A percentile compares a stretch with the other conserved stretches of the same genome.
Evolutionary conservation across 2,329 filamentous ascomycete genomes (phyloP).

Genomic region (Bipolaris bicolor): DNA sequence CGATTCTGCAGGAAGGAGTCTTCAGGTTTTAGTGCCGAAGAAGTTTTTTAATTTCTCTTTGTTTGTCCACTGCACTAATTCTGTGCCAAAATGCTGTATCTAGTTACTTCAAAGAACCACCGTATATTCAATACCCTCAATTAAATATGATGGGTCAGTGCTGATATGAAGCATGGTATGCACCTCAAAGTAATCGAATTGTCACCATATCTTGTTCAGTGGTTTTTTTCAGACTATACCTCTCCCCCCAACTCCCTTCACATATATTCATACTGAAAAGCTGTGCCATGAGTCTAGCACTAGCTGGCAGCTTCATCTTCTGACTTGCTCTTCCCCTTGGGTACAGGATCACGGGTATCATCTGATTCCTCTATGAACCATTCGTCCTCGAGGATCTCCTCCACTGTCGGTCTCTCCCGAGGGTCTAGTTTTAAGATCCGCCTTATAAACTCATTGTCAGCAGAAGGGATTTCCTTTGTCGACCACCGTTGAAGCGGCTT

Average conservation of each 20-base stretch:
- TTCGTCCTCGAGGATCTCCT: not conserved
- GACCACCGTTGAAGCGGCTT: not conserved
- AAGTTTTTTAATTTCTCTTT: no score
- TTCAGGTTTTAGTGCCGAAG: no score
- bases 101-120: no score
- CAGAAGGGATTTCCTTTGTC: not conserved
- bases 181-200: not conserved
- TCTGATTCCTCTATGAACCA: not conserved
- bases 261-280: not conserved
- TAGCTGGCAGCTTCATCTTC: not conserved
- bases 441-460: not conserved
- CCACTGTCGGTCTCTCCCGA: not conserved
- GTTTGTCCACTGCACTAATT: no score
- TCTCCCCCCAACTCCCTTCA: not conserved
- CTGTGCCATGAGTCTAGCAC: not conserved
- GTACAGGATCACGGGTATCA: not conserved
- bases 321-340: not conserved
- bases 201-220: not conserved
- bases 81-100: no score
- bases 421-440: not conserved
- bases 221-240: not conserved
- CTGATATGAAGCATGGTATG: not conserved
- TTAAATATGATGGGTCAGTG: not conserved
- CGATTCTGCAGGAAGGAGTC: no score
- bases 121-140: no score